phyloP scores from a whole-genome alignment of 257 asterid genomes.

The Jasminum sambac region DNA sequence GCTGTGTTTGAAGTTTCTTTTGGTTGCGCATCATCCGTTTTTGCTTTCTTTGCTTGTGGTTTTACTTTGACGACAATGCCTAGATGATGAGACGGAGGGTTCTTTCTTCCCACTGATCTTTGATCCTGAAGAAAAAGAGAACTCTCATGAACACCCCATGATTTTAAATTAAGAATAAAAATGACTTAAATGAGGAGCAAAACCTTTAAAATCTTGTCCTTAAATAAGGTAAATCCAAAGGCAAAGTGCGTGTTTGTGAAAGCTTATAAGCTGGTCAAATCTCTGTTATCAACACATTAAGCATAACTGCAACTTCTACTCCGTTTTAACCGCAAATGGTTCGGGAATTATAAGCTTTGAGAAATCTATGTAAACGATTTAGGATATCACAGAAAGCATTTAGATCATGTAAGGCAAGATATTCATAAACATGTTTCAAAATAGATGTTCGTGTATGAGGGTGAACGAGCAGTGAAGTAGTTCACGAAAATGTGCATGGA shows the following conservation, averaged over 20 bases:
- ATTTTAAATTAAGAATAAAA: not conserved
- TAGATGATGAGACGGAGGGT: conserved; percentile 40
- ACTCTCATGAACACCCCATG: not conserved
- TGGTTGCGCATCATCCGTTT: conserved; percentile 33
- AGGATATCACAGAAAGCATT: not conserved
- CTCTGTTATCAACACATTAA: no score
- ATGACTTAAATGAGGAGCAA: not conserved
- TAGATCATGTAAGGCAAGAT: no score
- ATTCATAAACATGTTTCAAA: no score
- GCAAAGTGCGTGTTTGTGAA: no score
- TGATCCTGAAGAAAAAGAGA: conserved; percentile 44
- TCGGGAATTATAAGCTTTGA: no score
- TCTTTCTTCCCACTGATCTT: conserved; percentile 46
- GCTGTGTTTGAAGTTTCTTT: conserved; percentile 23
- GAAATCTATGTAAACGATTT: not conserved
- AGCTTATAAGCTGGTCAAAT: no score
- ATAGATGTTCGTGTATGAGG: no score
- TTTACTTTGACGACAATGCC: conserved; percentile 66
- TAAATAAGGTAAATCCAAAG: not conserved
- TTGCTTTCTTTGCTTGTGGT: conserved; percentile 86
- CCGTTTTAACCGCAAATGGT: no score
- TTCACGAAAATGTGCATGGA: no score
- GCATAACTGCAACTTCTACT: no score
- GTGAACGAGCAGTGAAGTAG: no score
- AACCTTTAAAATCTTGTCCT: not conserved